Conservation (phyloP, 768 basidiomycete species). For the Suillus bovinus region DNA sequence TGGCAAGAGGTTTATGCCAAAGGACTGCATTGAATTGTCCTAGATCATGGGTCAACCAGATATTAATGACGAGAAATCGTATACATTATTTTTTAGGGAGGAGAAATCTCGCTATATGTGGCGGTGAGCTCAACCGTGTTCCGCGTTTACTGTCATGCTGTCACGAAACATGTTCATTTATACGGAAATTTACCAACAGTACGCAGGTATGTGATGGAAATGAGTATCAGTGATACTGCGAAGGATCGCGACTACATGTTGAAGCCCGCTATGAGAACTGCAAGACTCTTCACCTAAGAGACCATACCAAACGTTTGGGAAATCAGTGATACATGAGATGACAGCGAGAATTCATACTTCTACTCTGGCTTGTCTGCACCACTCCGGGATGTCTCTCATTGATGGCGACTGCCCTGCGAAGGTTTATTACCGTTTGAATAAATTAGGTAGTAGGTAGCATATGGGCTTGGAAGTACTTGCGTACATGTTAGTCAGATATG, state of each 20-base stretch:
- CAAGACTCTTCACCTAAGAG: not conserved
- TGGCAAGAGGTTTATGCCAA: slow-evolving; percentile 46
- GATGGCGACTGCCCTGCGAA: not conserved
- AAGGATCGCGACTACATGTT: not conserved
- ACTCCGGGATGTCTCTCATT: not conserved
- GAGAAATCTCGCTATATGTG: not conserved
- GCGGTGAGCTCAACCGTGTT: not conserved
- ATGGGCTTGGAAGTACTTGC: not conserved
- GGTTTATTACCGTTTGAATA: not conserved
- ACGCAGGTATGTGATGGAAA: not conserved
- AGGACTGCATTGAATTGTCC: slow-evolving; percentile 40
- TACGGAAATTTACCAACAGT: not conserved
- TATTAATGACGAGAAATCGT: not conserved
- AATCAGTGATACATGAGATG: not conserved
- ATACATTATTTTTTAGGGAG: not conserved
- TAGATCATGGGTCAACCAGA: not conserved
- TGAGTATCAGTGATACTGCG: not conserved
- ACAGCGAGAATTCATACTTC: not conserved
- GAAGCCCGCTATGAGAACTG: not conserved
- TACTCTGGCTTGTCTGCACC: not conserved
- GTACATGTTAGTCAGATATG: not conserved
- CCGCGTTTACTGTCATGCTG: not conserved
- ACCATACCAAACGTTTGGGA: not conserved
- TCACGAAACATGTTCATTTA: not conserved
- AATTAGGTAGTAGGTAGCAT: not conserved